phyloP scores from a whole-genome alignment of 129 eudicot species.

The Flaveria ramosissima region DNA sequence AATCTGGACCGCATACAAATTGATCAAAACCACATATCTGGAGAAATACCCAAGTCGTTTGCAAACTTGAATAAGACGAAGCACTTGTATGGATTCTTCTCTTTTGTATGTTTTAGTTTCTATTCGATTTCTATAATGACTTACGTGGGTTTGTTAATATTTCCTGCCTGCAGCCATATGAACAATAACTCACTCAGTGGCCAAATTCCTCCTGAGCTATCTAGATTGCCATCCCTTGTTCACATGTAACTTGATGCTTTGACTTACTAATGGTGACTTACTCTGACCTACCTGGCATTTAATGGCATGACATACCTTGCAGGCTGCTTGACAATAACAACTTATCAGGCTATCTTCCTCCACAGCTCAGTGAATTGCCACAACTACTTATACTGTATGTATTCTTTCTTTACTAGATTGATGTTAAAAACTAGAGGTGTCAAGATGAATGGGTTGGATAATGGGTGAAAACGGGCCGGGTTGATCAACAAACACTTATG shows the following conservation, averaged over 20 bases:
- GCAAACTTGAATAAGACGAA: conserved; percentile 67
- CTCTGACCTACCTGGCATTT: conserved; percentile 8
- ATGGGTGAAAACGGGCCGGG: background rate
- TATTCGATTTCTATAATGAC: background rate
- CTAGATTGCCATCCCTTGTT: conserved; percentile 69
- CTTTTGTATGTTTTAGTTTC: background rate
- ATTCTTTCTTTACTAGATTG: conserved; percentile 19
- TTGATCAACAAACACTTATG: background rate
- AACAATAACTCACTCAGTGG: conserved; percentile 93
- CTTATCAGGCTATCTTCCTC: conserved; percentile 79
- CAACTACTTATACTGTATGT: conserved; percentile 68
- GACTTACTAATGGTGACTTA: background rate
- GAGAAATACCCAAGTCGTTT: conserved; percentile 72
- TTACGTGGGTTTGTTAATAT: conserved; percentile 17
- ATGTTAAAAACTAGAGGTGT: conserved; percentile 2
- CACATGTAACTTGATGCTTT: conserved; percentile 66
- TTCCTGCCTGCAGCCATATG: conserved; percentile 73
- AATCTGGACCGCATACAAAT: conserved; percentile 84
- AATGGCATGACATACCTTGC: conserved; percentile 31
- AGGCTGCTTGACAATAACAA: conserved; percentile 95
- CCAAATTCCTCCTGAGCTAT: conserved; percentile 78
- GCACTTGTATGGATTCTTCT: conserved; percentile 63
- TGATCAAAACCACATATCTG: conserved; percentile 80
- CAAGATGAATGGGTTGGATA: background rate
- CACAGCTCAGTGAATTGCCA: conserved; percentile 62